Evolutionary conservation across 2,329 filamentous ascomycete species (phyloP), one percentile per base, ranked within the genome.

Genomic region (Elsinoe australis): DNA sequence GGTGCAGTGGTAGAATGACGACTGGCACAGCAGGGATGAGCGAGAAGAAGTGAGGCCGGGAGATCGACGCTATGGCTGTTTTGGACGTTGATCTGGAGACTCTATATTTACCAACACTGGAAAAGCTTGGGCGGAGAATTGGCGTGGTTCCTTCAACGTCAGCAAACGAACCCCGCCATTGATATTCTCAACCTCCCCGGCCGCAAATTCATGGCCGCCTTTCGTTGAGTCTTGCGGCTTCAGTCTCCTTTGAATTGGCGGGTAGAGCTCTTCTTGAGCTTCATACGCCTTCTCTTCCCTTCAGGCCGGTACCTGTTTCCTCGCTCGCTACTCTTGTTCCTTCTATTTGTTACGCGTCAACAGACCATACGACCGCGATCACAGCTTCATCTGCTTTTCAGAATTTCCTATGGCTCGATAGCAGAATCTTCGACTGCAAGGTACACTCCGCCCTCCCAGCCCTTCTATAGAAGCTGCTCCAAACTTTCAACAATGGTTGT

Each of bases 301-400:
- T 18, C 22, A 42, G 51, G 51, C 51, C 46, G 51, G 51, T 48
- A 47, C 48, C 48, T 45, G 47, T 45, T 32, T 29, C 22, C 19
- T 19, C 39, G 24, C 14, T 44, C 39, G 28, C 39, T 41, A 28
- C 22, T 12, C 7, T 29, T 29, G 7, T 29, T 29, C 7, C 6
- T 29, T 29, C 26, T 29, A 6, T 29, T 29, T 29, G 26, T 12
- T 29, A 29, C 26, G 12, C 26, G 26, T 29, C 26, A 12, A 7
- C 26, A 29, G 26, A 29, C 26, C 26, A 7, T 29, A 12, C 26
- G 26, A 29, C 26, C 26, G 6, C 7, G 26, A 29, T 29, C 26
- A 29, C 26, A 29, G 26, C 26, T 29, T 7, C 26, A 12, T 29
- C 6, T 12, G 26, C 7, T 29, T 12, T 12, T 6, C 12, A 29